A percentile compares a stretch with the other conserved stretches of the same genome.
phyloP scores from a whole-genome alignment of 768 basidiomycete species.

The Pleurotus ostreatus region DNA sequence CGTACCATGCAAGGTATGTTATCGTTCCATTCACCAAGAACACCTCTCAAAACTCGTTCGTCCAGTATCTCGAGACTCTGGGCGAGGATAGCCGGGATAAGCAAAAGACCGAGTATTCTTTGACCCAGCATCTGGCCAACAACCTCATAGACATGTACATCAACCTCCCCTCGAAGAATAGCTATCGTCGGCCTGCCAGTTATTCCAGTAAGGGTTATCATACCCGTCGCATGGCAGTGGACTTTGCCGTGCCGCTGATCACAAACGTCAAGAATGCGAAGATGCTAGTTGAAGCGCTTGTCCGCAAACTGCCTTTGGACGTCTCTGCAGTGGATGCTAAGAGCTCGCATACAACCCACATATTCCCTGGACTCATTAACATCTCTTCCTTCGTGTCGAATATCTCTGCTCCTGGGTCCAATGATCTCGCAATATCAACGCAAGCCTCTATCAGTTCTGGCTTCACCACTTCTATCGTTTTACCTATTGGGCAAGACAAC shows the following conservation, averaged over 20 bases:
- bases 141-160: slow-evolving; percentile 99
- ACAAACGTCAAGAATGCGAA: slow-evolving; percentile 99
- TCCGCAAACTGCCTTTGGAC: slow-evolving; percentile 85
- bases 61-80: slow-evolving; percentile 87
- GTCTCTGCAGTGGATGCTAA: slow-evolving; percentile 91
- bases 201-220: slow-evolving; percentile 97
- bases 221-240: slow-evolving; percentile 97
- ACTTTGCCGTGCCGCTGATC: slow-evolving; percentile 95
- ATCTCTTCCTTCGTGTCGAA: slow-evolving; percentile 82
- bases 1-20: slow-evolving; percentile 85
- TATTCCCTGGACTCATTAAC: slow-evolving; percentile 90
- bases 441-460: slow-evolving; percentile 86
- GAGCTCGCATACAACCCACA: slow-evolving; percentile 86
- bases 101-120: slow-evolving; percentile 96
- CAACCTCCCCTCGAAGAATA: slow-evolving; percentile 97
- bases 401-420: slow-evolving; percentile 47
- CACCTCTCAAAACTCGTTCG: not conserved
- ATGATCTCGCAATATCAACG: slow-evolving; percentile 64
- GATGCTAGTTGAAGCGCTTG: slow-evolving; percentile 88
- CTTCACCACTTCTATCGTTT: slow-evolving; percentile 80
- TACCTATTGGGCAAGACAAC: slow-evolving; percentile 62
- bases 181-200: slow-evolving; percentile 94
- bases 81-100: slow-evolving; percentile 67
- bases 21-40: not conserved
- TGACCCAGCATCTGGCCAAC: slow-evolving; percentile 94